Evolutionary conservation across 345 rosid genomes (phyloP).

Genomic region (Salix udensis): DNA sequence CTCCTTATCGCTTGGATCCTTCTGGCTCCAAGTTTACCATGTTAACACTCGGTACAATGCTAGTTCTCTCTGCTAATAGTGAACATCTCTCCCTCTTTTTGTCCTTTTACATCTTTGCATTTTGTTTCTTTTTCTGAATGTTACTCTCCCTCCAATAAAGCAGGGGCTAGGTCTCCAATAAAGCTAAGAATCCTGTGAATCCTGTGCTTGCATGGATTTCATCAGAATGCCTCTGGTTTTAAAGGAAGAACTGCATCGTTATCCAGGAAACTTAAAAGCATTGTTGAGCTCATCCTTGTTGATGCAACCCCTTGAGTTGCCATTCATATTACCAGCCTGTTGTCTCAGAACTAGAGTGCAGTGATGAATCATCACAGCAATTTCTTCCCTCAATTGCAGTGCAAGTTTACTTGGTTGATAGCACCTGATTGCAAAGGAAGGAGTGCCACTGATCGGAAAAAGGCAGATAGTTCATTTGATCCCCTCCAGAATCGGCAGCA

Average conservation of each 20-base stretch:
- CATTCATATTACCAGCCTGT: constrained; percentile 66
- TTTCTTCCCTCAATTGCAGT: constrained; percentile 51
- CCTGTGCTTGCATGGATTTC: constrained; percentile 91
- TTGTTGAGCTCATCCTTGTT: constrained; percentile 67
- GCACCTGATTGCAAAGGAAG: constrained; percentile 41
- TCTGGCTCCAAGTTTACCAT: constrained; percentile 1
- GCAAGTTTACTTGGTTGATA: constrained; percentile 84
- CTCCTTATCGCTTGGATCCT: constrained; percentile 9
- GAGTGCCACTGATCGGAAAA: constrained; percentile 48
- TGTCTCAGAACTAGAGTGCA: not conserved
- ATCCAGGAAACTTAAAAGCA: constrained; percentile 80
- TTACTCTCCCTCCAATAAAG: not conserved
- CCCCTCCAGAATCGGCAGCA: constrained; percentile 79
- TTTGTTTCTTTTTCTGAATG: not conserved
- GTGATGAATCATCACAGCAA: constrained; percentile 19
- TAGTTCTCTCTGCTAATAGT: not conserved
- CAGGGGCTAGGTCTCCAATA: constrained; percentile 42
- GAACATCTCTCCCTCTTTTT: not conserved
- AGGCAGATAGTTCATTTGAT: constrained; percentile 59
- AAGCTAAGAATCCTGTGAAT: constrained; percentile 84
- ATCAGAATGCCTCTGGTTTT: constrained; percentile 88
- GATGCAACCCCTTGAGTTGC: constrained; percentile 81
- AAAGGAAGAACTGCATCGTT: constrained; percentile 92
- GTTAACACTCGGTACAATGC: not conserved
- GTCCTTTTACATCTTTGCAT: not conserved